Conservation (phyloP, 768 basidiomycete species). For the Gloeostereum incarnatum region DNA sequence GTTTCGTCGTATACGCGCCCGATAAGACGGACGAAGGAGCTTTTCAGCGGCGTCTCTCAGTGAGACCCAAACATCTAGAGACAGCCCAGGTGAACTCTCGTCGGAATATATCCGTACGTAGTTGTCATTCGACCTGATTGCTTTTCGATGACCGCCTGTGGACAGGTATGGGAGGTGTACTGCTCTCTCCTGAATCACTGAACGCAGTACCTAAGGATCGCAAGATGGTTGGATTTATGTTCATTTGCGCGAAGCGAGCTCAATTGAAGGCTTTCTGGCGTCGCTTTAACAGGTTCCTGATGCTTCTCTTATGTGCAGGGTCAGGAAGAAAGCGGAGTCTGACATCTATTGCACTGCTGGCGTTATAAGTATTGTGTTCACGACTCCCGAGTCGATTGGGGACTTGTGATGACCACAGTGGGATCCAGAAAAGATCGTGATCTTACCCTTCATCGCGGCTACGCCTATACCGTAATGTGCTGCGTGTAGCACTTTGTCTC, state of each 20-base stretch:
- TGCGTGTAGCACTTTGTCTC: no score
- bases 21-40: slow-evolving; percentile 36
- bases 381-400: no score
- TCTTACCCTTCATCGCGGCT: no score
- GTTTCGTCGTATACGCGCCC: slow-evolving; percentile 46
- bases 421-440: background rate
- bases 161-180: slow-evolving; percentile 47
- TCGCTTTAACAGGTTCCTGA: no score
- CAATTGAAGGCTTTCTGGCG: slow-evolving; percentile 43
- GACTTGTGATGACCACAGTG: background rate
- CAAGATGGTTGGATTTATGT: slow-evolving; percentile 53
- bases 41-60: slow-evolving; percentile 35
- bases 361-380: no score
- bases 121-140: background rate
- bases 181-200: slow-evolving; percentile 51
- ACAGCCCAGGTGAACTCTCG: slow-evolving; percentile 27
- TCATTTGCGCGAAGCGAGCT: slow-evolving; percentile 47
- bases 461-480: no score
- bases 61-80: slow-evolving; percentile 43
- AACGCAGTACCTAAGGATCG: slow-evolving; percentile 29
- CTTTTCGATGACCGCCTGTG: background rate
- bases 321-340: no score
- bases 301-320: no score
- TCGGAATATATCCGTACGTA: slow-evolving; percentile 44
- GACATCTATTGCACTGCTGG: no score